Conservation (phyloP, 1,139 yeast species). For the Pichia sp. region DNA sequence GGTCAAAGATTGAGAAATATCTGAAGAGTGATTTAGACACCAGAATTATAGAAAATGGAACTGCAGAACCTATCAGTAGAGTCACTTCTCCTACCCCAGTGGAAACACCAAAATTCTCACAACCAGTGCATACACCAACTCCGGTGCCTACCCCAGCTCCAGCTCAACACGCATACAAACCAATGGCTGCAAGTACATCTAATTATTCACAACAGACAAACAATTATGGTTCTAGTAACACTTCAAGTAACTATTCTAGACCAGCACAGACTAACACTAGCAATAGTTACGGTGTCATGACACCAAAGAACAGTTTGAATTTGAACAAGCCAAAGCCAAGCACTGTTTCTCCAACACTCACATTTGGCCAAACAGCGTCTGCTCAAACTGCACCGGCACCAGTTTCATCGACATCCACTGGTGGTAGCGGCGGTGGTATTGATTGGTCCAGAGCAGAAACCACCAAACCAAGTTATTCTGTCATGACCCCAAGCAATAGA, state of each 20-base stretch:
- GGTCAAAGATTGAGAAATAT: constrained; percentile 19
- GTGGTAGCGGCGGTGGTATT: constrained; percentile 3
- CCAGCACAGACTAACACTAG: no score
- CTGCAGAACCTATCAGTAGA: background rate
- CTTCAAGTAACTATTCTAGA: no score
- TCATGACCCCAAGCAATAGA: constrained; percentile 15
- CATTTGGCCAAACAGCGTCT: constrained; percentile 13
- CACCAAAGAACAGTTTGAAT: constrained; percentile 1
- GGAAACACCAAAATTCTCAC: background rate
- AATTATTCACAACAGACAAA: no score
- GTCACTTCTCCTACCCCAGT: background rate
- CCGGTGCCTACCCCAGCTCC: background rate
- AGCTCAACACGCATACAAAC: no score
- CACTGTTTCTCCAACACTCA: background rate
- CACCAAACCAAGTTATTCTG: constrained; percentile 1
- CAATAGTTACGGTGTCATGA: constrained; percentile 4
- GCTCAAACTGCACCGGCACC: no score
- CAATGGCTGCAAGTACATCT: no score
- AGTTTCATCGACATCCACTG: background rate
- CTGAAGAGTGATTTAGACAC: constrained; percentile 20
- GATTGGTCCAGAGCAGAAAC: constrained; percentile 15
- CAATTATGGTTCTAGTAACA: no score
- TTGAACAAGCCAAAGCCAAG: background rate
- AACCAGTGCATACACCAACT: no score
- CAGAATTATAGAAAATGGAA: constrained; percentile 1